A percentile compares a stretch with the other conserved stretches of the same genome.
Conservation (phyloP, 805 yeast species). For the Lipomyces oligophaga region DNA sequence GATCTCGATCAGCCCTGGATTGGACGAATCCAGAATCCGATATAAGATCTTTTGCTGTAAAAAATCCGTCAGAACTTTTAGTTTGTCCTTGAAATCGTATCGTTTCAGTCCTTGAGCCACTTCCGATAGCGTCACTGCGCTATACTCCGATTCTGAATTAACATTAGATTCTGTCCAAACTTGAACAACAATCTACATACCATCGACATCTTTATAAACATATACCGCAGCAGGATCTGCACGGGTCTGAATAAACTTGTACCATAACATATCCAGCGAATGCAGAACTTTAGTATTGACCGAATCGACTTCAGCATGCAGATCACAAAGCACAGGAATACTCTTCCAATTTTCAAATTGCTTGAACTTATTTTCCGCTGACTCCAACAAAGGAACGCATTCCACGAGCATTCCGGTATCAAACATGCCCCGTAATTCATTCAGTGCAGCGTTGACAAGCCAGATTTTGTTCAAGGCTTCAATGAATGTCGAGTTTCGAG, state of each 20-base stretch:
- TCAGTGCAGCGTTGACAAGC: conserved; percentile 20
- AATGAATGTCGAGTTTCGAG: conserved; percentile 5
- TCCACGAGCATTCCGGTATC: conserved; percentile 13
- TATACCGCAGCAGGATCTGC: conserved; percentile 1
- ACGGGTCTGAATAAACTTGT: conserved; percentile 1
- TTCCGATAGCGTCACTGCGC: conserved; percentile 7
- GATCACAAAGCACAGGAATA: conserved; percentile 9
- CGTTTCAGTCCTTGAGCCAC: conserved; percentile 15
- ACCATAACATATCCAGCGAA: conserved; percentile 18
- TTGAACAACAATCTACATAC: not conserved
- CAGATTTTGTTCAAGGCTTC: conserved; percentile 24
- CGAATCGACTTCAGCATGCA: conserved; percentile 25
- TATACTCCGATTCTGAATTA: conserved; percentile 1
- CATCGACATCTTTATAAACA: conserved; percentile 1
- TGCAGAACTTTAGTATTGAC: conserved; percentile 18
- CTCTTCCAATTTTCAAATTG: conserved; percentile 24
- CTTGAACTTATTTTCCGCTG: conserved; percentile 21
- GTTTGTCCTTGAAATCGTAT: conserved; percentile 18
- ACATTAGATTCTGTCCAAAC: not conserved
- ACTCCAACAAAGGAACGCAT: conserved; percentile 16
- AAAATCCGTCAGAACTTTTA: conserved; percentile 9
- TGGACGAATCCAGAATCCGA: conserved; percentile 4
- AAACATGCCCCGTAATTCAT: conserved; percentile 21
- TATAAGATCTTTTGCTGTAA: conserved; percentile 5
- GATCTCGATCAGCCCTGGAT: not conserved